Base-by-base conservation (phyloP, 1,284 basidiomycete species). In the Boletus smithii region DNA sequence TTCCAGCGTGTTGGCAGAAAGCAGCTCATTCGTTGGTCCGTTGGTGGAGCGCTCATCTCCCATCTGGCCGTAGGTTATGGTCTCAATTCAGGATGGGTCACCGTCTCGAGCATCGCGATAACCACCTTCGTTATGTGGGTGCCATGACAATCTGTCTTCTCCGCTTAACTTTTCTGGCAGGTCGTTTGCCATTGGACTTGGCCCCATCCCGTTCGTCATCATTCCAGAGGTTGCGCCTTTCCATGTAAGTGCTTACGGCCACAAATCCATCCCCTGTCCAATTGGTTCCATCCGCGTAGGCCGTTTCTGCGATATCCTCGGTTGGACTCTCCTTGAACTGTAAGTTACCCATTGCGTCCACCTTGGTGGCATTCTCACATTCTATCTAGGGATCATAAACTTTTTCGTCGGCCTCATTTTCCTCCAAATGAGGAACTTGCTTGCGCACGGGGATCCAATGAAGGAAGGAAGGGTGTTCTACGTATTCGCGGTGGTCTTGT, bases 181-280 rank as follows among this genome's bases (percentile, higher is more conserved):
- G 63, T 88, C 88, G 0, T 97, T 95, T 64, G 88, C 91, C 0
- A 71, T 90, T 31, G 94, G 94, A 1, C 74, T 97, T n/a, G 94
- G 94, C 1, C 93, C 94, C 1, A 72, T 97, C 29, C 94, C 94
- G 0, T 97, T 94, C 63, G 83, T 97, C 34, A 86, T 97, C 67
- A 84, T 95, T 26, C 84, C 91, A n/a, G 94, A 97, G 62, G 80
- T 97, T 20, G 85, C 93, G 0, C 94, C 94, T 2, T 67, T 76
- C 37, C 76, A 86, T 59, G 88, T 86, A 67, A 56, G 84, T 71
- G 33, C 13, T 14, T 18, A 26, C 11, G 10, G 29, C 48, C 40
- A 34, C 46, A 11, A 36, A 48, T 24, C 27, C 18, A 4, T 46
- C 7, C 13, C 17, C 24, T 30, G 43, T 39, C 30, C n/a, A n/a